phyloP scores from a whole-genome alignment of 495 filamentous ascomycete genomes.

The Aspergillus taichungensis region DNA sequence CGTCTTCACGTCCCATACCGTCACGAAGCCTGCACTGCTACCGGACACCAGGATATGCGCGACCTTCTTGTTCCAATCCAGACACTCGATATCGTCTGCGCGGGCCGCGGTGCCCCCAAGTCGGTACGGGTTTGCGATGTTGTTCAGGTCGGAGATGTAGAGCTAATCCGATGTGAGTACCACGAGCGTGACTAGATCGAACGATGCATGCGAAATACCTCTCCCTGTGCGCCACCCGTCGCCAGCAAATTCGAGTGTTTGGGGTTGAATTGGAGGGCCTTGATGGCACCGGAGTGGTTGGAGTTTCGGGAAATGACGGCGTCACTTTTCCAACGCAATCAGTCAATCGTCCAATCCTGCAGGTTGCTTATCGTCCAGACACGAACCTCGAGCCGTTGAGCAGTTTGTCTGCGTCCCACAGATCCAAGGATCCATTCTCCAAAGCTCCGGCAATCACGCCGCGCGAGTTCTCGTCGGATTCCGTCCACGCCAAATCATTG shows the following conservation, averaged over 20 bases:
- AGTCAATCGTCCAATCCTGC: conserved; percentile 7
- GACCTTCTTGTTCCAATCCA: conserved; percentile 99
- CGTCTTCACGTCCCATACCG: conserved; percentile 95
- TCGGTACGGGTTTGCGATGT: conserved; percentile 76
- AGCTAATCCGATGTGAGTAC: conserved; percentile 35
- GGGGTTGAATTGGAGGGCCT: conserved; percentile 97
- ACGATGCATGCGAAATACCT: conserved; percentile 31
- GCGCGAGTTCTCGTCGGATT: conserved; percentile 61
- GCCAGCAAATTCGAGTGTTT: conserved; percentile 83
- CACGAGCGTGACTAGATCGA: background rate
- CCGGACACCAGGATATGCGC: conserved; percentile 93
- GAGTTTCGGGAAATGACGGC: conserved; percentile 77
- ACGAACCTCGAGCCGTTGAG: conserved; percentile 50
- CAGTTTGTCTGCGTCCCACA: conserved; percentile 92
- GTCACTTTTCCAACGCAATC: conserved; percentile 46
- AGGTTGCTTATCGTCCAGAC: background rate
- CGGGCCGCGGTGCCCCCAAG: conserved; percentile 80
- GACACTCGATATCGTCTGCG: conserved; percentile 85
- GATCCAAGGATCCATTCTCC: conserved; percentile 90
- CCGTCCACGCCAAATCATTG: conserved; percentile 92
- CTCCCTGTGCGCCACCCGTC: conserved; percentile 87
- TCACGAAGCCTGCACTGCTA: conserved; percentile 89
- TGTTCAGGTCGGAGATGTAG: conserved; percentile 88
- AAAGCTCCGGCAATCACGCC: conserved; percentile 92
- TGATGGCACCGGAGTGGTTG: conserved; percentile 89